Conservation (phyloP, 306 rosid genomes). For the Casuarina cunninghamiana region DNA sequence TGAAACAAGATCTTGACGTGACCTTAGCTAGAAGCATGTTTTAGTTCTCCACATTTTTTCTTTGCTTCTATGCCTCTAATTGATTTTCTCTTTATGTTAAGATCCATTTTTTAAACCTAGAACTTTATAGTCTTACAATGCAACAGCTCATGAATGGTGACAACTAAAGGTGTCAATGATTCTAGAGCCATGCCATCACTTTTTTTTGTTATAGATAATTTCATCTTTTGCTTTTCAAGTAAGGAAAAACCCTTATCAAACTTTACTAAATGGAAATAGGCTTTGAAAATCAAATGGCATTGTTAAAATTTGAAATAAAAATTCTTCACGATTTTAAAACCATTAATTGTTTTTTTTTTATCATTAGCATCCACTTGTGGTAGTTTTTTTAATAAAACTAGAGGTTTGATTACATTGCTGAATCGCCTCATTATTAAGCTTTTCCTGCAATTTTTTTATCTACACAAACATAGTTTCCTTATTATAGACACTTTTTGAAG, state of each 20-base stretch:
- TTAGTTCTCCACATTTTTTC: too few relatives aligned
- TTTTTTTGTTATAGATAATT: conserved; percentile 24
- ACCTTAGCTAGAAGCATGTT: too few relatives aligned
- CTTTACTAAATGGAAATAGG: conserved; percentile 73
- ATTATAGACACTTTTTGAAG: conserved; percentile 81
- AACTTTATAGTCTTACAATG: too few relatives aligned
- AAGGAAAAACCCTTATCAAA: conserved; percentile 84
- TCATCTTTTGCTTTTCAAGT: conserved; percentile 66
- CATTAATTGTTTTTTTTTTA: conserved; percentile 37
- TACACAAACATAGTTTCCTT: conserved; percentile 65
- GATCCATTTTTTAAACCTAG: too few relatives aligned
- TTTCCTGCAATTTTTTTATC: conserved; percentile 83
- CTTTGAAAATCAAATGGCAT: conserved; percentile 65
- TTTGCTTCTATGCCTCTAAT: too few relatives aligned
- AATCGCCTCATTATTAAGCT: conserved; percentile 87
- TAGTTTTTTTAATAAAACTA: conserved; percentile 80
- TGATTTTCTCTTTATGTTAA: too few relatives aligned
- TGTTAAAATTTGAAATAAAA: conserved; percentile 78
- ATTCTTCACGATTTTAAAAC: conserved; percentile 45
- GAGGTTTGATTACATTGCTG: conserved; percentile 71
- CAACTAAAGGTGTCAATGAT: too few relatives aligned
- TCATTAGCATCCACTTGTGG: conserved; percentile 33
- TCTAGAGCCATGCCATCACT: too few relatives aligned
- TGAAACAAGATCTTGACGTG: conserved; percentile 19
- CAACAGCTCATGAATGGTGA: too few relatives aligned